Evolutionary conservation across 352 stramenopile genomes (phyloP).

Genomic region (Phytopythium litorale): DNA sequence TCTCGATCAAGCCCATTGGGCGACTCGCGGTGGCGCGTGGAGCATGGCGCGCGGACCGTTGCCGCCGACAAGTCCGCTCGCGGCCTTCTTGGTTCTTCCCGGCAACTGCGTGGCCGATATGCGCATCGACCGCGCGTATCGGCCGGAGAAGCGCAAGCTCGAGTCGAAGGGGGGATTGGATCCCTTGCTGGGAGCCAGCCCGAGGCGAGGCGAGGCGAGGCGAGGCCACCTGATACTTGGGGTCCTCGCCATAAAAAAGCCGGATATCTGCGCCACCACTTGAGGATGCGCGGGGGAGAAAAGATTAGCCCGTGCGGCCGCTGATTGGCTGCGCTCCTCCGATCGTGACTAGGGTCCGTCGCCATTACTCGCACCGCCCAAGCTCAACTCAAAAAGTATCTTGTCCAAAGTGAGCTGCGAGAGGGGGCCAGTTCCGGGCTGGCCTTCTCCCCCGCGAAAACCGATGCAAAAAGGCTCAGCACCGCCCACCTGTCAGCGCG

Average conservation of each 20-base stretch:
- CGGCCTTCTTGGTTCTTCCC: too few species aligned
- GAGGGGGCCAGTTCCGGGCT: neutral
- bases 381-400: slow-evolving; percentile 24
- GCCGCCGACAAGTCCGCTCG: too few species aligned
- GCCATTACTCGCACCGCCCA: slow-evolving; percentile 3
- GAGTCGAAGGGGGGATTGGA: slow-evolving; percentile 3
- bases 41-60: too few species aligned
- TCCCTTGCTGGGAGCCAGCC: neutral
- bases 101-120: too few species aligned
- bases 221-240: slow-evolving; percentile 12
- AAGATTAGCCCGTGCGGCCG: slow-evolving; percentile 17
- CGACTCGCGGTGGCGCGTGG: too few species aligned
- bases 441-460: neutral
- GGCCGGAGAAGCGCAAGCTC: neutral
- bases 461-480: neutral
- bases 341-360: slow-evolving; percentile 3
- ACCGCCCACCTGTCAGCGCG: neutral
- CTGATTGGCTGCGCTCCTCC: slow-evolving; percentile 14
- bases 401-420: slow-evolving; percentile 8
- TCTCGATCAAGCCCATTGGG: too few species aligned
- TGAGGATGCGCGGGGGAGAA: slow-evolving; percentile 10
- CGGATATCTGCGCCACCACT: neutral
- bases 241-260: neutral
- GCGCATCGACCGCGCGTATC: neutral
- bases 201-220: neutral